Evolutionary conservation across 306 rosid species (phyloP), one percentile per base, ranked within the genome.

Genomic region (Cucurbita pepo): DNA sequence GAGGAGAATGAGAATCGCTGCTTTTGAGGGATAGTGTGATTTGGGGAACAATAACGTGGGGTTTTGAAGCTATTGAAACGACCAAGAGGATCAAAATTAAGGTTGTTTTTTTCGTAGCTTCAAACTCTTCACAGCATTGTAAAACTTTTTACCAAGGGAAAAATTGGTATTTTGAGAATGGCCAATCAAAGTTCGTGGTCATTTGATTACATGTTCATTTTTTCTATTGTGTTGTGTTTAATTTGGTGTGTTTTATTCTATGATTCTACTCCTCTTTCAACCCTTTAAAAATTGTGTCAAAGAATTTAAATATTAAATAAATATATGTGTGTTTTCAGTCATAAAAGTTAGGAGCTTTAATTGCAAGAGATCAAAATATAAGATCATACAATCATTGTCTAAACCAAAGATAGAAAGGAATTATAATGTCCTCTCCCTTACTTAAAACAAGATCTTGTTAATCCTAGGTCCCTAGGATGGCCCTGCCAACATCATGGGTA

Each of bases 71-170:
- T 69, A 69, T 69, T 69, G 58, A 69, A 69, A 69, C 30, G 59
- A 69, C 58, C 57, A 25, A 21, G 36, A 40, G 5, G 51, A 38
- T 34, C 50, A 45, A 43, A 30, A 30, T 30, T 30, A 30, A 48
- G 74, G 74, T 69, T 50, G 47, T 69, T 69, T 69, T 69, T 69
- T 69, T 69, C 5, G 22, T 69, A 36, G 59, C 74, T 69, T 69
- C 74, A 7, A 14, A 25, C 8, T 30, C 74, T 8, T 69, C 74
- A 7, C 3, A 19, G 18, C 56, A 16, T 69, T 69, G 74, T 69
- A 69, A 69, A 69, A 69, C 59, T 50, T 67, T 69, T 69, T 50
- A 12, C 45, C 74, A 50, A 69, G 15, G 16, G 10, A 48, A 50
- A 67, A 48, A 50, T 69, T 69, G 25, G 25, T 47, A 69, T 69